Base-by-base conservation (phyloP, 202 grass and related monocot genomes). In the Panicum hallii region DNA sequence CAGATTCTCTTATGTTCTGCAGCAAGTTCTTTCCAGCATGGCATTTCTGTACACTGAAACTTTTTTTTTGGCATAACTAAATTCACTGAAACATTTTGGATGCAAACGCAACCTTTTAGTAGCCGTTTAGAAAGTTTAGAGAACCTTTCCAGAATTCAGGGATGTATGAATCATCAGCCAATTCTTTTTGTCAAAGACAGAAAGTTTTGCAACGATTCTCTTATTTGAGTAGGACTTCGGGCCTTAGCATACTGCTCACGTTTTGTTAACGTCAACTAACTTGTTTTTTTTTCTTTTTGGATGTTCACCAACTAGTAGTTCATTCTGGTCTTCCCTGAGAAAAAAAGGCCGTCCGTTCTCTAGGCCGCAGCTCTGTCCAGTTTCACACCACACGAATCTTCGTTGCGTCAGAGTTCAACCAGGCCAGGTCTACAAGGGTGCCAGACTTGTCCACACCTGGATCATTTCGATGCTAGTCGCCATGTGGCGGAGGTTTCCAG, bases 371-470 rank as follows among this genome's bases (percentile, higher is more conserved):
- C 10, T 26, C 6, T 17, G 34, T 20, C 60, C 56, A 46, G 7
- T 66, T 88, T 72, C 66, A 83, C 74, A 83, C 86, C 30, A 53
- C 15, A 50, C 19, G 23, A 63, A 17, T 70, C 6, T 7, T 28
- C 4, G 14, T 34, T 45, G 67, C 79, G 26, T 72, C 42, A 62
- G 49, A 66, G n/a, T 28, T 36, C 10, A 41, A 47, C 60, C 44
- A 45, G 46, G 19, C 64, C 2, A 62, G 42, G 45, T 71, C 63
- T 7, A 19, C 46, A 65, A 64, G 10, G 19, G 38, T 65, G 57
- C 44, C 56, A 70, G 22, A 82, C 40, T 41, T 78, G 75, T 67
- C 40, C 78, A 77, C 74, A 77, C 79, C 23, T 50, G 50, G 52
- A 75, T 54, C 54, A 70, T 78, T 74, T 50, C 12, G 74, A 85